A percentile compares a stretch with the other conserved stretches of the same genome.
These are phyloP conservation scores for Balansia obtecta DNA, from an alignment of 2,329 filamentous ascomycete species.

Conservation along the genomic window DNA sequence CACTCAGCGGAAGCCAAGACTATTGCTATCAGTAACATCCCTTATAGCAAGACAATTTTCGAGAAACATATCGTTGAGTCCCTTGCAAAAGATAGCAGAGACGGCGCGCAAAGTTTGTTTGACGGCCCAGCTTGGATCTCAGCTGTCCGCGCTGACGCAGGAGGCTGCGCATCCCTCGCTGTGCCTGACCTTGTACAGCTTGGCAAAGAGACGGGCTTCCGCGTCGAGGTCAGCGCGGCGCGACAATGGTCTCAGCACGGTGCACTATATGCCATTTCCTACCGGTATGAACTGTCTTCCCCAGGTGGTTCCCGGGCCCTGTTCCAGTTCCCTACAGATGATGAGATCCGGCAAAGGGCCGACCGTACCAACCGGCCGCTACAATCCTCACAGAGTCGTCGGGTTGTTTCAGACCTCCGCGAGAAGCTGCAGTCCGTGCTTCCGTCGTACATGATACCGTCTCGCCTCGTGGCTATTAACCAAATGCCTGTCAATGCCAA, in stretches of 20 bases:
- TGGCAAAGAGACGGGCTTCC: slow-evolving; percentile 25
- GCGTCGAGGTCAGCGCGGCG: slow-evolving; percentile 32
- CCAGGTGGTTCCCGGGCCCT: background rate
- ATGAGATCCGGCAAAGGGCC: background rate
- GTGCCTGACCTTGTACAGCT: slow-evolving; percentile 10
- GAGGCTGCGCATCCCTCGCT: slow-evolving; percentile 1
- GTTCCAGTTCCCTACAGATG: slow-evolving; percentile 9
- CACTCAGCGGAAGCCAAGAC: background rate
- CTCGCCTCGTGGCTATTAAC: slow-evolving; percentile 7
- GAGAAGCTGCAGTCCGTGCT: slow-evolving; percentile 1
- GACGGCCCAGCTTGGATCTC: background rate
- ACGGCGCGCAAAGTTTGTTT: background rate
- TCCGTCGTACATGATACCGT: slow-evolving; percentile 14
- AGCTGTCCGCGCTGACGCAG: background rate
- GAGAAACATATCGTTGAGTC: slow-evolving; percentile 7
- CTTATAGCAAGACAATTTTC: slow-evolving; percentile 16
- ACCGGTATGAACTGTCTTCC: slow-evolving; percentile 22
- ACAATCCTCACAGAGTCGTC: background rate
- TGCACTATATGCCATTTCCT: slow-evolving; percentile 12
- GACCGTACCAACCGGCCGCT: slow-evolving; percentile 8
- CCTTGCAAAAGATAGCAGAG: background rate
- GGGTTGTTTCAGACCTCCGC: slow-evolving; percentile 1
- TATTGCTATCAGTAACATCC: slow-evolving; percentile 10
- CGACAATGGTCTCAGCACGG: slow-evolving; percentile 17
- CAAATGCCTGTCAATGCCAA: slow-evolving; percentile 9